These are phyloP conservation scores for Discostella pseudostelligera DNA, from an alignment of 108 stramenopile species.

Conservation along the genomic window DNA sequence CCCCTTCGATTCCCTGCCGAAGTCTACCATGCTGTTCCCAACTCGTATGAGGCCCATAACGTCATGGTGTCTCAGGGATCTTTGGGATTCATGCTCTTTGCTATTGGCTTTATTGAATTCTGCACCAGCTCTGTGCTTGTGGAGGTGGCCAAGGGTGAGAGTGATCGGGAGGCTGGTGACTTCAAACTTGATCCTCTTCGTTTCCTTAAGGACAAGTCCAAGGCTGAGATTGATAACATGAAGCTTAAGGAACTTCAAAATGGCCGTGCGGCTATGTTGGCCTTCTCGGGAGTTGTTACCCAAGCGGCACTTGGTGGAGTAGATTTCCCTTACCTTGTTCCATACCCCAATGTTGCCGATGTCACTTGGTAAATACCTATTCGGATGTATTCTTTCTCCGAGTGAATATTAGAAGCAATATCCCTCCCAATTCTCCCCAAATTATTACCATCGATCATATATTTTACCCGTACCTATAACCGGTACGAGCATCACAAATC, in stretches of 20 bases:
- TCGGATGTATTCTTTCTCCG: background rate
- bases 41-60: conserved; percentile 80
- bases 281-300: conserved; percentile 92
- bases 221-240: conserved; percentile 70
- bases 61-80: conserved; percentile 81
- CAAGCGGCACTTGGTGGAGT: conserved; percentile 84
- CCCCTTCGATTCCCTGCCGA: conserved; percentile 82
- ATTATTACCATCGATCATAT: too few relatives aligned
- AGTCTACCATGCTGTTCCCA: conserved; percentile 75
- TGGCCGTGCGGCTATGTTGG: conserved; percentile 95
- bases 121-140: conserved; percentile 77
- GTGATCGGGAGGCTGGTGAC: conserved; percentile 90
- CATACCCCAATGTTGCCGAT: conserved; percentile 34
- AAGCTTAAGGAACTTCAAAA: conserved; percentile 90
- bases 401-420: too few relatives aligned
- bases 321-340: conserved; percentile 50
- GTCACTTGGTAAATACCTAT: conserved; percentile 35
- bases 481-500: too few relatives aligned
- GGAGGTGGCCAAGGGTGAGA: conserved; percentile 89
- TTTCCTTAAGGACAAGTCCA: conserved; percentile 81
- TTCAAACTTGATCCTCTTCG: conserved; percentile 81
- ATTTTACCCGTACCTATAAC: too few relatives aligned
- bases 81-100: conserved; percentile 75
- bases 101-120: conserved; percentile 75
- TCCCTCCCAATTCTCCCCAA: too few relatives aligned